These are phyloP conservation scores for Fagus crenata DNA, from an alignment of 306 rosid species.

Conservation along the genomic window DNA sequence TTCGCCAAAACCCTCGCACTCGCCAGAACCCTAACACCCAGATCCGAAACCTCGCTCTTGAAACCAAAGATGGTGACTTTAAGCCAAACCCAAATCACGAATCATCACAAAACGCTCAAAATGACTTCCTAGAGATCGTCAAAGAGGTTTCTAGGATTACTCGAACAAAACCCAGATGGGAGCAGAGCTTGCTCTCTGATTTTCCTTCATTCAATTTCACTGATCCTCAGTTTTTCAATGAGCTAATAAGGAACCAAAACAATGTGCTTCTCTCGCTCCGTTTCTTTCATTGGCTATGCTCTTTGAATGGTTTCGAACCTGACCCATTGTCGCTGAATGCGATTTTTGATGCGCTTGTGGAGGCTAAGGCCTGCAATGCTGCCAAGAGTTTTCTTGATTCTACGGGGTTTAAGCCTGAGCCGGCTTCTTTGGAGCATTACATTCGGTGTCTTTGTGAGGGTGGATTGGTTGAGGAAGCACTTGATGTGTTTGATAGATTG, in stretches of 20 bases:
- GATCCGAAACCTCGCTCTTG: slow-evolving; percentile 41
- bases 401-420: slow-evolving; percentile 46
- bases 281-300: slow-evolving; percentile 66
- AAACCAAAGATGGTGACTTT: slow-evolving; percentile 34
- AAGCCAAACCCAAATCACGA: slow-evolving; percentile 14
- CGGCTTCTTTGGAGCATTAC: slow-evolving; percentile 55
- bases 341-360: slow-evolving; percentile 57
- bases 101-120: not conserved
- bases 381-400: slow-evolving; percentile 51
- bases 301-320: slow-evolving; percentile 46
- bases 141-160: slow-evolving; percentile 54
- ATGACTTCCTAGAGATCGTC: slow-evolving; percentile 33
- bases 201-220: slow-evolving; percentile 62
- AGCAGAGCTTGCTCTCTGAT: slow-evolving; percentile 53
- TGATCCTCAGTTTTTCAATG: slow-evolving; percentile 52
- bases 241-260: slow-evolving; percentile 51
- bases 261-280: slow-evolving; percentile 64
- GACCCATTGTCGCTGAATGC: slow-evolving; percentile 45
- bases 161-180: slow-evolving; percentile 68
- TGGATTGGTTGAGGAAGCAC: slow-evolving; percentile 62
- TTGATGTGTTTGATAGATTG: slow-evolving; percentile 43
- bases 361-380: slow-evolving; percentile 56
- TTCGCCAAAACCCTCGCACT: slow-evolving; percentile 36
- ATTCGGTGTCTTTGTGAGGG: slow-evolving; percentile 42
- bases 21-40: slow-evolving; percentile 25